These are phyloP conservation scores for Apiospora malaysiana DNA, from an alignment of 2,329 filamentous ascomycete species.

Conservation along the genomic window DNA sequence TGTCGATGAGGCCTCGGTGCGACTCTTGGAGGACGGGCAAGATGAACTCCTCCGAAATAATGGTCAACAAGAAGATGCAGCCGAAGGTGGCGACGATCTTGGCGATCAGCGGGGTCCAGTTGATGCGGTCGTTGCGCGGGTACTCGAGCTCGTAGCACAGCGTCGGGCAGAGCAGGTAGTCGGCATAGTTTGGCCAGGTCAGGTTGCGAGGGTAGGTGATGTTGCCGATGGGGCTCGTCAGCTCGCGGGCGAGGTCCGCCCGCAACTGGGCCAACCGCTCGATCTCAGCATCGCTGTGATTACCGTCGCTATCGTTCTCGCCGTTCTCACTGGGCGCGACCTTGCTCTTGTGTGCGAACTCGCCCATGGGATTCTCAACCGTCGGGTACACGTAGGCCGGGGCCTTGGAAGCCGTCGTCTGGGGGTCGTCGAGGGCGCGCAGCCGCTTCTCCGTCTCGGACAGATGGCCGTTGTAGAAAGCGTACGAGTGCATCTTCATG, in stretches of 20 bases:
- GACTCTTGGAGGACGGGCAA: constrained; percentile 85
- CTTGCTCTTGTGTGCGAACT: constrained; percentile 33
- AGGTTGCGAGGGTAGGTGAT: constrained; percentile 91
- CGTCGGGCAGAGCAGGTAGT: constrained; percentile 91
- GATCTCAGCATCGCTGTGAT: background rate
- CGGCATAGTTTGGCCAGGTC: constrained; percentile 79
- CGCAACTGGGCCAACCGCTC: constrained; percentile 71
- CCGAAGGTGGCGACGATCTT: constrained; percentile 92
- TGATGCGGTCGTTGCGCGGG: constrained; percentile 75
- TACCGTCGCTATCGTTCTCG: constrained; percentile 24
- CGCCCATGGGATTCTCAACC: constrained; percentile 57
- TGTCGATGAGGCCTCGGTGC: constrained; percentile 52
- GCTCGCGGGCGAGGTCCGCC: constrained; percentile 85
- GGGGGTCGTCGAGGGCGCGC: constrained; percentile 76
- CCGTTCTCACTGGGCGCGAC: constrained; percentile 51
- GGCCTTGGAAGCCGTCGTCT: constrained; percentile 67
- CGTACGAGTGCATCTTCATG: constrained; percentile 99
- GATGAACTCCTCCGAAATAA: constrained; percentile 94
- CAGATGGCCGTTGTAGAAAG: constrained; percentile 97
- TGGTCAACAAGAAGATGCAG: constrained; percentile 91
- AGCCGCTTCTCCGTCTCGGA: constrained; percentile 85
- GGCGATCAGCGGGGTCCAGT: constrained; percentile 81
- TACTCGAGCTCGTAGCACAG: constrained; percentile 98
- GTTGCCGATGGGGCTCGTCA: constrained; percentile 88
- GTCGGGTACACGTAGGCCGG: constrained; percentile 80